A percentile compares a stretch with the other conserved stretches of the same genome.
These are phyloP conservation scores for Pseudogymnoascus sp. DNA, from an alignment of 2,329 filamentous ascomycete species.

Conservation along the genomic window DNA sequence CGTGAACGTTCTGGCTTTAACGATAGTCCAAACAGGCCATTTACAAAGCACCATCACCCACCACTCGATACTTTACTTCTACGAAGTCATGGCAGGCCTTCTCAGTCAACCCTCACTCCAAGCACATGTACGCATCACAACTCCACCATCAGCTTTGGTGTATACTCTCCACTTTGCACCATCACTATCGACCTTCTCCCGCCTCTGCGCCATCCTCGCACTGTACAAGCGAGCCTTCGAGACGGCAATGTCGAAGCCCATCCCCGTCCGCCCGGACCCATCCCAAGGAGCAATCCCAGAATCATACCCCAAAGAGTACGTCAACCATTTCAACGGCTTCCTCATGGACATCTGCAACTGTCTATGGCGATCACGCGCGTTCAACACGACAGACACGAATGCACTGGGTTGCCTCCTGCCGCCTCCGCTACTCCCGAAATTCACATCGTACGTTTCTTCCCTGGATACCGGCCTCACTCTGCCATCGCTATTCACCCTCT, in stretches of 20 bases:
- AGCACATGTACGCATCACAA: slow-evolving; percentile 53
- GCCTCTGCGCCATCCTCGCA: slow-evolving; percentile 62
- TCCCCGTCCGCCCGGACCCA: slow-evolving; percentile 25
- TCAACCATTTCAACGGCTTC: slow-evolving; percentile 71
- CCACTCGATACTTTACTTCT: slow-evolving; percentile 62
- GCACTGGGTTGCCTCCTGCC: slow-evolving; percentile 46
- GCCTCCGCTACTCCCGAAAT: slow-evolving; percentile 32
- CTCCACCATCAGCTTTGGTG: slow-evolving; percentile 60
- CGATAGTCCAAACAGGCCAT: slow-evolving; percentile 47
- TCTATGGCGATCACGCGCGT: slow-evolving; percentile 68
- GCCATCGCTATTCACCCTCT: slow-evolving; percentile 48
- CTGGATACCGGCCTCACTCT: slow-evolving; percentile 43
- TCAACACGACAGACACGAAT: slow-evolving; percentile 57
- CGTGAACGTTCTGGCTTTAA: slow-evolving; percentile 49
- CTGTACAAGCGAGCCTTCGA: slow-evolving; percentile 71
- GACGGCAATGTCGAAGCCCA: slow-evolving; percentile 43
- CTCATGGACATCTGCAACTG: slow-evolving; percentile 84
- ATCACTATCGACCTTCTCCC: slow-evolving; percentile 57
- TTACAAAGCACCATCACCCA: slow-evolving; percentile 35
- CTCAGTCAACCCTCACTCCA: slow-evolving; percentile 46
- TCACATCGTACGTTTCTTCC: slow-evolving; percentile 42
- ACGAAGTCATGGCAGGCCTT: slow-evolving; percentile 52
- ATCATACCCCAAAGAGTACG: slow-evolving; percentile 50
- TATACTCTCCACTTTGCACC: slow-evolving; percentile 64
- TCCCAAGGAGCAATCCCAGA: slow-evolving; percentile 25